A percentile compares a stretch with the other conserved stretches of the same genome.
Conservation (phyloP, 805 yeast species). For the Lipomyces sp. region DNA sequence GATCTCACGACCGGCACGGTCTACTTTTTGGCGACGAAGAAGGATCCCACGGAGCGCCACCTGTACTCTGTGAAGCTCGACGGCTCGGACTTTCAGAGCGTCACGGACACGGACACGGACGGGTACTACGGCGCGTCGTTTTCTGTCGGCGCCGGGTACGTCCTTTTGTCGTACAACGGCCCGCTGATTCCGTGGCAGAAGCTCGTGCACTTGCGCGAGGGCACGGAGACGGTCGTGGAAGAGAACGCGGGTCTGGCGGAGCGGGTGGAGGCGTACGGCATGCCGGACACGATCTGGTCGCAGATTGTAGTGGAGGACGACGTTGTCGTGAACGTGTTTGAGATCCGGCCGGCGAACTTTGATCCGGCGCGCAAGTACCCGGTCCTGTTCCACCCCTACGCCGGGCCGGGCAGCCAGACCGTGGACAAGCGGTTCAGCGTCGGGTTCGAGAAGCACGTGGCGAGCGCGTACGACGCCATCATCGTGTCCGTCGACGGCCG, state of each 20-base stretch:
- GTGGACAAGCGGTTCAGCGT: constrained; percentile 62
- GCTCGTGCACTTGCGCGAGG: constrained; percentile 53
- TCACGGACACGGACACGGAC: constrained; percentile 52
- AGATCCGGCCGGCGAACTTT: constrained; percentile 74
- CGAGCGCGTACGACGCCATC: constrained; percentile 73
- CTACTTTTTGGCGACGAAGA: constrained; percentile 70
- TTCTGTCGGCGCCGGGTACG: constrained; percentile 73
- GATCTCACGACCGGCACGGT: constrained; percentile 50
- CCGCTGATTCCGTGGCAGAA: constrained; percentile 79
- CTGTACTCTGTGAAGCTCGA: constrained; percentile 64
- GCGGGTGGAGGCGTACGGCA: constrained; percentile 41
- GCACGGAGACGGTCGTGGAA: constrained; percentile 33
- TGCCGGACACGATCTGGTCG: constrained; percentile 58
- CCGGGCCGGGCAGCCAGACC: constrained; percentile 92
- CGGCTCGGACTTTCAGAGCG: constrained; percentile 42
- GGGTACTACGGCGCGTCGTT: constrained; percentile 73
- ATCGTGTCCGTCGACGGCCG: constrained; percentile 96
- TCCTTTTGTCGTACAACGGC: constrained; percentile 68
- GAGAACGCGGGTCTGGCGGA: constrained; percentile 34
- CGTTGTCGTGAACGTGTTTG: constrained; percentile 60
- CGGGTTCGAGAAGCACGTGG: constrained; percentile 69
- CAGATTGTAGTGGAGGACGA: constrained; percentile 44
- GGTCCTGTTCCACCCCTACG: constrained; percentile 82
- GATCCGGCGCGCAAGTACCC: constrained; percentile 67
- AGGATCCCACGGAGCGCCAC: constrained; percentile 80